These are phyloP conservation scores for Coemansia asiatica DNA, from an alignment of 192 early-diverging fungal genomes.

Conservation along the genomic window DNA sequence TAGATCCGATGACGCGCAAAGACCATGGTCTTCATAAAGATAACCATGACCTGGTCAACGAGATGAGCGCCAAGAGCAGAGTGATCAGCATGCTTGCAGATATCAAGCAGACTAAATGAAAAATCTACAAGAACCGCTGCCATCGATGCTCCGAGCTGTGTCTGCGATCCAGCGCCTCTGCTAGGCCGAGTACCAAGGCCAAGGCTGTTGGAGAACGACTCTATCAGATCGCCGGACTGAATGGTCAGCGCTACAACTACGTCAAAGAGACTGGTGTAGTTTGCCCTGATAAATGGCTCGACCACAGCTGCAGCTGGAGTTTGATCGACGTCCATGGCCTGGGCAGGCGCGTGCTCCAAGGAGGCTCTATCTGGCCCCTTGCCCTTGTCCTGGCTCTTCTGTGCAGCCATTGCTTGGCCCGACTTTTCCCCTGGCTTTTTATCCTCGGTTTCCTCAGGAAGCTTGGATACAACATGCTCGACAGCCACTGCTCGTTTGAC, in stretches of 20 bases:
- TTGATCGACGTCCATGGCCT: slow-evolving; percentile 46
- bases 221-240: slow-evolving; percentile 46
- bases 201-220: slow-evolving; percentile 53
- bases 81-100: slow-evolving; percentile 23
- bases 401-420: neutral
- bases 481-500: slow-evolving; percentile 39
- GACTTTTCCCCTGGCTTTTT: slow-evolving; percentile 21
- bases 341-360: neutral
- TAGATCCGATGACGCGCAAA: slow-evolving; percentile 52
- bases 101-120: slow-evolving; percentile 19
- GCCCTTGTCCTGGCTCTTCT: slow-evolving; percentile 9
- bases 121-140: slow-evolving; percentile 25
- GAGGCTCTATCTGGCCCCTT: slow-evolving; percentile 19
- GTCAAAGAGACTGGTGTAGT: slow-evolving; percentile 42
- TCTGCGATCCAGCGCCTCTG: slow-evolving; percentile 4
- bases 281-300: slow-evolving; percentile 27
- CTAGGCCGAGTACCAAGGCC: slow-evolving; percentile 17
- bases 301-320: neutral
- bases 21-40: slow-evolving; percentile 48
- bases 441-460: slow-evolving; percentile 23
- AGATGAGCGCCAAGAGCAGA: slow-evolving; percentile 34
- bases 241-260: slow-evolving; percentile 36
- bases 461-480: slow-evolving; percentile 26
- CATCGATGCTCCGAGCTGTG: slow-evolving; percentile 19
- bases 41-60: slow-evolving; percentile 43